A percentile compares a stretch with the other conserved stretches of the same genome.
Evolutionary conservation across 805 yeast genomes (phyloP).

Genomic region (Komagataella pastoris): DNA sequence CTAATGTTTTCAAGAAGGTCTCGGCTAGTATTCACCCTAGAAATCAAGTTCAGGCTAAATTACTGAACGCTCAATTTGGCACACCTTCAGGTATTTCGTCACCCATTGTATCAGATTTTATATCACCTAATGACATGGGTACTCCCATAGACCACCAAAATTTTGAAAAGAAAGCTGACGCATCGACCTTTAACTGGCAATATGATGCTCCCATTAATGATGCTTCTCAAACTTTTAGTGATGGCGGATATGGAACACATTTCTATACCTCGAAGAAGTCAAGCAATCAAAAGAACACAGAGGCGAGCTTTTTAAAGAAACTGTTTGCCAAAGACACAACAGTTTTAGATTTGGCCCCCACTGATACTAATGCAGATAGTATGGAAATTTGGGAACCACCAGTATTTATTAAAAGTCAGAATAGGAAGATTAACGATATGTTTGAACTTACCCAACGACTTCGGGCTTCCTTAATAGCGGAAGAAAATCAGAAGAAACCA

Average conservation of each 20-base stretch:
- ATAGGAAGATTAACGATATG: background rate
- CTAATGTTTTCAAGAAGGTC: background rate
- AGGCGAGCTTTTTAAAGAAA: background rate
- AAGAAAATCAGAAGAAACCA: background rate
- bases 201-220: background rate
- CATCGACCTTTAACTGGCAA: background rate
- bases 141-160: background rate
- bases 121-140: background rate
- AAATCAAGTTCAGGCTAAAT: background rate
- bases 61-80: background rate
- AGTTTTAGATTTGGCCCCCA: background rate
- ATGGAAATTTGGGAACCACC: background rate
- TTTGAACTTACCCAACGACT: background rate
- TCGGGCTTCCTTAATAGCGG: background rate
- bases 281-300: background rate
- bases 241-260: background rate
- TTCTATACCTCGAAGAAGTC: background rate
- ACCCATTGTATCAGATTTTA: background rate
- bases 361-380: background rate
- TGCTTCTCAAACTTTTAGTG: background rate
- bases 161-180: background rate
- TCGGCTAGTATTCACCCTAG: background rate
- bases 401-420: background rate
- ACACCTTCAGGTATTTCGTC: background rate
- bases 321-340: background rate